phyloP scores from a whole-genome alignment of 371 early-diverging fungal species.

The Dichotomocladium elegans region DNA sequence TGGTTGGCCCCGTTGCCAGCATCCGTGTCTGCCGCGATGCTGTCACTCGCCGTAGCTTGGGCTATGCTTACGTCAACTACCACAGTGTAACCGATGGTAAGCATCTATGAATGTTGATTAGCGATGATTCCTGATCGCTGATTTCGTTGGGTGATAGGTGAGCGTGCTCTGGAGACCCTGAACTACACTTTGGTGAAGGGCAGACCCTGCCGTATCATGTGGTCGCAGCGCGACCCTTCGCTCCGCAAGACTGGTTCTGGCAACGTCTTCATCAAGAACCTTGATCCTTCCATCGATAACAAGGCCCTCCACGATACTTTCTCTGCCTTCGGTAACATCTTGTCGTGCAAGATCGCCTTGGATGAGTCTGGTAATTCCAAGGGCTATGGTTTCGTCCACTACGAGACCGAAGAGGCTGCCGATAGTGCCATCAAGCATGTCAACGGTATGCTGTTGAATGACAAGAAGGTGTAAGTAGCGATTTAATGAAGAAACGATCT shows the following conservation, averaged over 20 bases:
- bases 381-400: conserved; percentile 99
- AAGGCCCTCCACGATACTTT: conserved; percentile 99
- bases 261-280: conserved; percentile 99
- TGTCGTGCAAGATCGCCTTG: conserved; percentile 97
- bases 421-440: conserved; percentile 96
- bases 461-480: conserved; percentile 75
- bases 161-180: conserved; percentile 90
- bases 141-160: conserved; percentile 54
- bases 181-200: conserved; percentile 96
- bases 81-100: conserved; percentile 72
- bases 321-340: conserved; percentile 96
- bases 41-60: conserved; percentile 94
- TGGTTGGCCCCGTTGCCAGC: conserved; percentile 93
- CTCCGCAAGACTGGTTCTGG: conserved; percentile 91
- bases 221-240: conserved; percentile 98
- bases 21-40: conserved; percentile 98
- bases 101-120: conserved; percentile 1
- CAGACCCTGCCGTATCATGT: conserved; percentile 97
- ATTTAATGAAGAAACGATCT: not conserved
- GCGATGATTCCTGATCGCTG: not conserved
- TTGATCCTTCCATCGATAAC: conserved; percentile 95
- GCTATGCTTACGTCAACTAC: conserved; percentile 98
- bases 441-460: conserved; percentile 98
- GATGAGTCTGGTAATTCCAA: conserved; percentile 83
- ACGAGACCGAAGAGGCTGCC: conserved; percentile 94